phyloP scores from a whole-genome alignment of 805 yeast genomes.

The Yarrowia alimentaria region DNA sequence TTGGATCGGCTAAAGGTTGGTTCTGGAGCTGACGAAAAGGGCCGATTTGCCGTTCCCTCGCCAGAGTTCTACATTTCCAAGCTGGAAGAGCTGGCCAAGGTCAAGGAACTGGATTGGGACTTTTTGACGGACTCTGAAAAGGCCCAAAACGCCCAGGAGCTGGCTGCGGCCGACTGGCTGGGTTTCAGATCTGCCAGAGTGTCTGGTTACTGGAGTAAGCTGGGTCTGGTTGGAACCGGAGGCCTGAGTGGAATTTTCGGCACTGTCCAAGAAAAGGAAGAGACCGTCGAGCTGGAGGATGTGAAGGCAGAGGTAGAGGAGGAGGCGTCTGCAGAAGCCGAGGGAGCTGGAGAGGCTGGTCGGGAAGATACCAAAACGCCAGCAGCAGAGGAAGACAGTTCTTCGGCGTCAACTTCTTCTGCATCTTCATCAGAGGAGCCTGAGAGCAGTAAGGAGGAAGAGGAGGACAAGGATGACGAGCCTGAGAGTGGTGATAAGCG shows the following conservation, averaged over 20 bases:
- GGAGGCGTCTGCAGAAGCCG: neutral
- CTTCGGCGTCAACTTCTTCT: no score
- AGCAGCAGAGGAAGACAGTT: no score
- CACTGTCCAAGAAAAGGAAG: neutral
- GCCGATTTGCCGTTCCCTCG: conserved; percentile 32
- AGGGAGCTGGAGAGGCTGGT: no score
- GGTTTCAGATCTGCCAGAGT: conserved; percentile 45
- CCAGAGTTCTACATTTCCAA: conserved; percentile 32
- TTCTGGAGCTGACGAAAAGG: neutral
- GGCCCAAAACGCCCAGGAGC: conserved; percentile 31
- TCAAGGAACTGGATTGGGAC: conserved; percentile 25
- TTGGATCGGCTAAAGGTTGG: conserved; percentile 37
- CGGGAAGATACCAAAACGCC: no score
- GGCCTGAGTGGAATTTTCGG: no score
- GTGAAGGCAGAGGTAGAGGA: neutral
- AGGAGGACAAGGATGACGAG: no score
- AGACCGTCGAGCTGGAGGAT: conserved; percentile 10
- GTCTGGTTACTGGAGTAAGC: conserved; percentile 41
- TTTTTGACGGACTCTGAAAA: conserved; percentile 24
- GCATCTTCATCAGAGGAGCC: no score
- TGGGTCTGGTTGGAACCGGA: conserved; percentile 35
- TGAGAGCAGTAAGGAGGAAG: neutral
- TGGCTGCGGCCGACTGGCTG: conserved; percentile 44
- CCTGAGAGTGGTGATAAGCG: no score
- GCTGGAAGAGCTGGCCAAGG: conserved; percentile 24